phyloP scores from a whole-genome alignment of 1,139 yeast genomes.

The Pichia terricola region DNA sequence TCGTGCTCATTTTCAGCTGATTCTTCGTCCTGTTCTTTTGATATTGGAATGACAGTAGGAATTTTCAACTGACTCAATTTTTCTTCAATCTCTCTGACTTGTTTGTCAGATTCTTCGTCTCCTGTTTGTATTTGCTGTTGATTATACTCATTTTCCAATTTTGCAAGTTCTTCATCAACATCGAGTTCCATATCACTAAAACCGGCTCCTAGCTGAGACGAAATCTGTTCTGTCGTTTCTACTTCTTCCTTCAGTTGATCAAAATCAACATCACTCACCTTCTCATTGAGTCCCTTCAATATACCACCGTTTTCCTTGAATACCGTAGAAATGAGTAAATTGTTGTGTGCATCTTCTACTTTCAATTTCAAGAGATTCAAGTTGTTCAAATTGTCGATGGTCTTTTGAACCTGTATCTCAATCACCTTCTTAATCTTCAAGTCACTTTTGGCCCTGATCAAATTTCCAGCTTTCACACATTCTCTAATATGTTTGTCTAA shows the following conservation, averaged over 20 bases:
- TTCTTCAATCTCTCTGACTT: slow-evolving; percentile 4
- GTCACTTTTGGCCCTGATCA: slow-evolving; percentile 16
- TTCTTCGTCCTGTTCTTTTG: background rate
- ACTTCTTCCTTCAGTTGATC: slow-evolving; percentile 26
- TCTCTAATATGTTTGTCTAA: slow-evolving; percentile 10
- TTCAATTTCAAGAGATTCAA: slow-evolving; percentile 29
- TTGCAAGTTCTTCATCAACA: slow-evolving; percentile 19
- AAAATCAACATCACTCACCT: slow-evolving; percentile 14
- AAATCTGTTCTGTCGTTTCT: slow-evolving; percentile 22
- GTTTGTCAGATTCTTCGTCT: background rate
- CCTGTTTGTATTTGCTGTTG: background rate
- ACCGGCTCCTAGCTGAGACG: slow-evolving; percentile 23
- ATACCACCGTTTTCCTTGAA: slow-evolving; percentile 28
- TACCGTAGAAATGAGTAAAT: slow-evolving; percentile 27
- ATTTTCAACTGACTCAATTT: slow-evolving; percentile 7
- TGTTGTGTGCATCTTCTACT: slow-evolving; percentile 37
- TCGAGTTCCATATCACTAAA: slow-evolving; percentile 5
- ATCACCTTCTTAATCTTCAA: slow-evolving; percentile 19
- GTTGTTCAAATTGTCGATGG: slow-evolving; percentile 26
- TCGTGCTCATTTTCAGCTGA: background rate
- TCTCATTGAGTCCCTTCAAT: slow-evolving; percentile 29
- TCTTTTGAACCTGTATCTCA: slow-evolving; percentile 24
- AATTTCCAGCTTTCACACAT: slow-evolving; percentile 12
- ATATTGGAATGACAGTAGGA: background rate
- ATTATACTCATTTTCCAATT: background rate